Conservation (phyloP, 352 stramenopile genomes). For the Phytophthora ohioensis region DNA sequence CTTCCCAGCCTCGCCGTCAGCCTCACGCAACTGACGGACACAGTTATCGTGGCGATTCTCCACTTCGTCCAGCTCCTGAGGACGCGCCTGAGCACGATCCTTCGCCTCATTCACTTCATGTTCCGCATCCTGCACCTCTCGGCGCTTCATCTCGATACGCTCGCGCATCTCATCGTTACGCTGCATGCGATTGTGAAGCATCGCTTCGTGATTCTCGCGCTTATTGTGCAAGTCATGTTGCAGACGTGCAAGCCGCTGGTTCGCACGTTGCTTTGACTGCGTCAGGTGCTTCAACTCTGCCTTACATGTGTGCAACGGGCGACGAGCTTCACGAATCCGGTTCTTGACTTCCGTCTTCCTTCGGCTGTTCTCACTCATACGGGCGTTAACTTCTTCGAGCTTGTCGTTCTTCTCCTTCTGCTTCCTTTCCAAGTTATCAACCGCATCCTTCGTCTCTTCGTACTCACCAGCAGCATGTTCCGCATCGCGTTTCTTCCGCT, state of each 20-base stretch:
- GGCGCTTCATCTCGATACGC: conserved; percentile 57
- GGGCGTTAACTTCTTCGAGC: conserved; percentile 60
- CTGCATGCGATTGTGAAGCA: conserved; percentile 66
- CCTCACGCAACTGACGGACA: conserved; percentile 62
- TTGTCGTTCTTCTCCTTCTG: conserved; percentile 74
- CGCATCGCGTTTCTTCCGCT: conserved; percentile 57
- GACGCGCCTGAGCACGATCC: conserved; percentile 32
- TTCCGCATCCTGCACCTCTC: conserved; percentile 52
- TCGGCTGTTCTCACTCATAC: conserved; percentile 50
- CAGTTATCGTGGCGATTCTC: conserved; percentile 71
- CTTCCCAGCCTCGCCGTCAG: conserved; percentile 58
- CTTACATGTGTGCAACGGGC: conserved; percentile 72
- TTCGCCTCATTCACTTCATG: conserved; percentile 53
- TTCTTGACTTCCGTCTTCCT: conserved; percentile 66
- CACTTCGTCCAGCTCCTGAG: conserved; percentile 57
- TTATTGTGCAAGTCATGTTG: conserved; percentile 66
- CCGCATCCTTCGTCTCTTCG: conserved; percentile 53
- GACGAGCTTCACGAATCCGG: conserved; percentile 66
- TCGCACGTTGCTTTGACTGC: conserved; percentile 59
- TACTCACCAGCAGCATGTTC: conserved; percentile 50
- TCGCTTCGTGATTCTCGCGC: conserved; percentile 56
- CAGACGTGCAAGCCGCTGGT: conserved; percentile 59
- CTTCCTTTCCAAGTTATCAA: conserved; percentile 62
- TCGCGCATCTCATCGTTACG: conserved; percentile 69
- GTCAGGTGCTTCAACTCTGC: conserved; percentile 71